Percentiles rank a stretch among this genome's conserved stretches.
Conservation (phyloP, 495 filamentous ascomycete genomes). For the Tuber magnatum region DNA sequence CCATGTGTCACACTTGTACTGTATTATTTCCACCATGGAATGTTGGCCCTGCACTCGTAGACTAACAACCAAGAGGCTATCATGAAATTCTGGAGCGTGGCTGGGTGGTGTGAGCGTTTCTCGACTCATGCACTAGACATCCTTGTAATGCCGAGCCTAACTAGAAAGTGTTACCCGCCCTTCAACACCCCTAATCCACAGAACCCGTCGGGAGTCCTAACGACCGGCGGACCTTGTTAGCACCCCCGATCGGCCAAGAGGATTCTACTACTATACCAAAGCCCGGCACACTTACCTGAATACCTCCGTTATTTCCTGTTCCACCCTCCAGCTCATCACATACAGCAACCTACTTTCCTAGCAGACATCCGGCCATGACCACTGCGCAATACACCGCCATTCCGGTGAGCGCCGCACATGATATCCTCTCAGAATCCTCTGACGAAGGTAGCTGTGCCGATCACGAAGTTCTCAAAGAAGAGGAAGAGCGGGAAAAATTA, state of each 20-base stretch:
- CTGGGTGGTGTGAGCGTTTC: not conserved
- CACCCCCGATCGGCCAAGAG: not conserved
- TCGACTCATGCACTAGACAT: not conserved
- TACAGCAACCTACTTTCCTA: not conserved
- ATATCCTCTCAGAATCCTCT: constrained; percentile 8
- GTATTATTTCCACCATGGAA: too few relatives aligned
- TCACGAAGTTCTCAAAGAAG: constrained; percentile 65
- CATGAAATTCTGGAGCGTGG: too few relatives aligned
- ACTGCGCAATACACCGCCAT: constrained; percentile 22
- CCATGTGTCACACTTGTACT: too few relatives aligned
- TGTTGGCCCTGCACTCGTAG: too few relatives aligned
- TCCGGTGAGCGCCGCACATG: constrained; percentile 9
- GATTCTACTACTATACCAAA: not conserved
- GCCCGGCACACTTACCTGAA: not conserved
- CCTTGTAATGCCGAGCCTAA: not conserved
- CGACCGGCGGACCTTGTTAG: not conserved
- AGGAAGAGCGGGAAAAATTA: constrained; percentile 79
- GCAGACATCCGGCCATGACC: not conserved
- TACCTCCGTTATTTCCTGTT: not conserved
- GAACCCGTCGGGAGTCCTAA: not conserved
- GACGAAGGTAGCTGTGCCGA: constrained; percentile 14
- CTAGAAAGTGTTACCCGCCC: not conserved
- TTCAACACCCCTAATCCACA: not conserved
- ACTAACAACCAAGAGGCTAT: too few relatives aligned
- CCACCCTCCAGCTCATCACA: not conserved